Conservation (phyloP, 306 rosid species). For the Aeschynomene evenia region DNA sequence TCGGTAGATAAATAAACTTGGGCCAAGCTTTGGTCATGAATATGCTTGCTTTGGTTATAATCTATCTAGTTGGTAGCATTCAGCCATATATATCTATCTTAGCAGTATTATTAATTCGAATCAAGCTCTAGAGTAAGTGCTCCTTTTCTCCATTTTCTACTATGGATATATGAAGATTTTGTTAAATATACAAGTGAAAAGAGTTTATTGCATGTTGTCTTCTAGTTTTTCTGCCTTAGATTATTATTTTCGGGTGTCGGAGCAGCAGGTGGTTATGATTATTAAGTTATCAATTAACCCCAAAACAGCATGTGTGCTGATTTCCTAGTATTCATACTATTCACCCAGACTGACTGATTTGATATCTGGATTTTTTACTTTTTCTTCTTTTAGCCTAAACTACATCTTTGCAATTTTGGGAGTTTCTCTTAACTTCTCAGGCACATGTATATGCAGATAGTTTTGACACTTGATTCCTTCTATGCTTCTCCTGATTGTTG, state of each 20-base stretch:
- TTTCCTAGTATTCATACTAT: constrained; percentile 15
- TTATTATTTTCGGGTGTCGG: background rate
- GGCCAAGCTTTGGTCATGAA: background rate
- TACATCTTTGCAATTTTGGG: background rate
- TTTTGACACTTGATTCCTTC: background rate
- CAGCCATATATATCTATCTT: background rate
- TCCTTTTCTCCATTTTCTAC: background rate
- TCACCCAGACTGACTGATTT: background rate
- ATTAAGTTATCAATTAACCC: background rate
- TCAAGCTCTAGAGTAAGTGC: background rate
- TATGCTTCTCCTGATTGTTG: background rate
- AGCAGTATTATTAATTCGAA: background rate
- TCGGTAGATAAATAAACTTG: background rate
- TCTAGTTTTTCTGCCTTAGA: background rate
- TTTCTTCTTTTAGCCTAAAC: background rate
- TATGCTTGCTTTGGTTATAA: constrained; percentile 3
- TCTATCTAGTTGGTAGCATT: background rate
- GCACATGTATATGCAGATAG: background rate
- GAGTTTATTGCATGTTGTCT: background rate
- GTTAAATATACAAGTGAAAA: background rate
- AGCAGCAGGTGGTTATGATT: background rate
- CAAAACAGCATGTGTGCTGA: background rate
- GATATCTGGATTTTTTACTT: background rate
- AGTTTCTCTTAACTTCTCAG: background rate
- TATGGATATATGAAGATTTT: constrained; percentile 14